phyloP scores from a whole-genome alignment of 768 basidiomycete genomes.

The Gymnopilus dilepis region DNA sequence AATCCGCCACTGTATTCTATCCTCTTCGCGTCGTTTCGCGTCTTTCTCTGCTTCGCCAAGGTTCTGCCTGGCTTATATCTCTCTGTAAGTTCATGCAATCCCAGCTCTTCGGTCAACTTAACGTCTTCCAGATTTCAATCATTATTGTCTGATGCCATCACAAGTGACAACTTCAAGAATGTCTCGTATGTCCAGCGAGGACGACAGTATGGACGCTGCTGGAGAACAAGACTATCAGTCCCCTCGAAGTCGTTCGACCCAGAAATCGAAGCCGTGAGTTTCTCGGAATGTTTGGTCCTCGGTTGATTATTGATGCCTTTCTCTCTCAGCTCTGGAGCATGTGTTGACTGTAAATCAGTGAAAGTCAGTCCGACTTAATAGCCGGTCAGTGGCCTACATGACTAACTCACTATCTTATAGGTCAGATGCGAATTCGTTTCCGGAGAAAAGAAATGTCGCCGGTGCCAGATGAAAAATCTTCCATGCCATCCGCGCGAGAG shows the following conservation, averaged over 20 bases:
- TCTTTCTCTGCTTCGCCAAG: not conserved
- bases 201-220: constrained; percentile 23
- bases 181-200: constrained; percentile 21
- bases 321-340: constrained; percentile 50
- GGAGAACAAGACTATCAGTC: constrained; percentile 13
- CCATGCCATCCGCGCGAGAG: constrained; percentile 51
- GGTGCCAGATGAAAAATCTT: constrained; percentile 53
- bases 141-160: constrained; percentile 16
- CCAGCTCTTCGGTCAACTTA: too few relatives aligned
- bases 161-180: constrained; percentile 16
- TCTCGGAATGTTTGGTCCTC: not conserved
- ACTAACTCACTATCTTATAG: constrained; percentile 29
- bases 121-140: too few relatives aligned
- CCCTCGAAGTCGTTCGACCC: constrained; percentile 8
- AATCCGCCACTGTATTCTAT: not conserved
- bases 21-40: constrained; percentile 6
- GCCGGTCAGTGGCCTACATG: not conserved
- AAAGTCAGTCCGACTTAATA: constrained; percentile 44
- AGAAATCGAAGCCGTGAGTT: constrained; percentile 26
- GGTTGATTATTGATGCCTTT: constrained; percentile 5
- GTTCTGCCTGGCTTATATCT: not conserved
- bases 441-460: constrained; percentile 51
- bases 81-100: not conserved
- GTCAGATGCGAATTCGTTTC: constrained; percentile 56
- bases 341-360: constrained; percentile 62